Evolutionary conservation across 148 eudicot genomes (phyloP).

Genomic region (Diospyros kaki): DNA sequence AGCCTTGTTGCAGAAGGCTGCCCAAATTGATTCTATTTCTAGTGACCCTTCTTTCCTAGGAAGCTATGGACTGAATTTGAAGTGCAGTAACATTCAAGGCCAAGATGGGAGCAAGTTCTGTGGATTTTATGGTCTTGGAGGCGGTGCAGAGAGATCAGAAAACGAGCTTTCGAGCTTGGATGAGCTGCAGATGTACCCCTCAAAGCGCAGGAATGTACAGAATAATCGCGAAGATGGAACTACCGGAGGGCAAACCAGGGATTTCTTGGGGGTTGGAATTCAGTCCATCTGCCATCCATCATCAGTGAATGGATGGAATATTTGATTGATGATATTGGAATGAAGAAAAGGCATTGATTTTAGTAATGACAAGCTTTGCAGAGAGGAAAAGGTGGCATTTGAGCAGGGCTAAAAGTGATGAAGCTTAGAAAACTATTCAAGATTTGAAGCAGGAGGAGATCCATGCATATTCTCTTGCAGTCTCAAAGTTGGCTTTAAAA

Average conservation of each 20-base stretch:
- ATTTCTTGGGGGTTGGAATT: conserved; percentile 72
- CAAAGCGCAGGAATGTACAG: conserved; percentile 43
- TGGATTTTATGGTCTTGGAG: conserved; percentile 40
- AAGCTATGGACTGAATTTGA: conserved; percentile 39
- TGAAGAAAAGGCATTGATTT: background rate
- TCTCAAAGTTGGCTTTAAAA: conserved; percentile 29
- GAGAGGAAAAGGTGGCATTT: conserved; percentile 27
- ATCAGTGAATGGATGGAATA: conserved; percentile 57
- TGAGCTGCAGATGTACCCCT: conserved; percentile 34
- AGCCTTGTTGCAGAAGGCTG: conserved; percentile 77
- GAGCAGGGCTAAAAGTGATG: conserved; percentile 19
- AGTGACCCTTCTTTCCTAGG: conserved; percentile 35
- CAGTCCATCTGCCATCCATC: conserved; percentile 55
- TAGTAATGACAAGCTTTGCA: conserved; percentile 15
- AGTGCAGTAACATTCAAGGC: conserved; percentile 23
- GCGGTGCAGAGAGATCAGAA: conserved; percentile 38
- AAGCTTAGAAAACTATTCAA: conserved; percentile 11
- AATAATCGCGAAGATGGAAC: conserved; percentile 28
- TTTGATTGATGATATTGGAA: background rate
- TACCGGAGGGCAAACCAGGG: conserved; percentile 62
- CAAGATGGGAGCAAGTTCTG: conserved; percentile 29
- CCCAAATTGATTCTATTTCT: conserved; percentile 66
- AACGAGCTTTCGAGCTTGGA: conserved; percentile 35
- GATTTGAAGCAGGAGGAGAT: conserved; percentile 23
- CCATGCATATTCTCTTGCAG: conserved; percentile 50